These are phyloP conservation scores for Durusdinium trenchii DNA, from an alignment of 73 alveolate genomes.

Conservation along the genomic window DNA sequence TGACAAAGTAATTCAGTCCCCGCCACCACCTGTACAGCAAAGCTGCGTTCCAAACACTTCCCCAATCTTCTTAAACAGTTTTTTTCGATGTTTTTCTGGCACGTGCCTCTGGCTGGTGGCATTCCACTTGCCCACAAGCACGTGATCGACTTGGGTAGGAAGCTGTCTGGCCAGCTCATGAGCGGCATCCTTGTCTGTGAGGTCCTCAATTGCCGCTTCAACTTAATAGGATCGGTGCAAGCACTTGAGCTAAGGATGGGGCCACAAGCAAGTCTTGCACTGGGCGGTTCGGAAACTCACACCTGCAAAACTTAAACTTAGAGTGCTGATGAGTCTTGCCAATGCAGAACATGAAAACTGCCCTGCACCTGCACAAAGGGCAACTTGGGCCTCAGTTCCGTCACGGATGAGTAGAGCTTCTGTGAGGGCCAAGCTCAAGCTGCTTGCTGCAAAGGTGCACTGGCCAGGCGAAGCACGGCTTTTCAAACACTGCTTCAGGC, in stretches of 20 bases:
- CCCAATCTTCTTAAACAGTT: too few species aligned
- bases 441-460: too few species aligned
- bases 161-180: background rate
- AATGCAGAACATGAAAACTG: too few species aligned
- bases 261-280: background rate
- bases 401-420: too few species aligned
- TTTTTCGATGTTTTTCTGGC: too few species aligned
- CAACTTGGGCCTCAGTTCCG: background rate
- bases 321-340: too few species aligned
- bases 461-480: too few species aligned
- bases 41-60: too few species aligned
- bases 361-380: constrained; percentile 1
- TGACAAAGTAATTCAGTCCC: background rate
- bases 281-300: background rate
- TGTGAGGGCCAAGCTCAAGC: too few species aligned
- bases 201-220: background rate
- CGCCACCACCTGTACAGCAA: too few species aligned
- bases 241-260: background rate
- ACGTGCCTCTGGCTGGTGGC: background rate
- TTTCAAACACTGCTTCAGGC: background rate
- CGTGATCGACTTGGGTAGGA: background rate
- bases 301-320: background rate
- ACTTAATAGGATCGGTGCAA: background rate
- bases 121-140: background rate
- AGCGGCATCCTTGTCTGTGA: background rate